phyloP scores from a whole-genome alignment of 2,329 filamentous ascomycete genomes.

The Phialocephala subalpina region DNA sequence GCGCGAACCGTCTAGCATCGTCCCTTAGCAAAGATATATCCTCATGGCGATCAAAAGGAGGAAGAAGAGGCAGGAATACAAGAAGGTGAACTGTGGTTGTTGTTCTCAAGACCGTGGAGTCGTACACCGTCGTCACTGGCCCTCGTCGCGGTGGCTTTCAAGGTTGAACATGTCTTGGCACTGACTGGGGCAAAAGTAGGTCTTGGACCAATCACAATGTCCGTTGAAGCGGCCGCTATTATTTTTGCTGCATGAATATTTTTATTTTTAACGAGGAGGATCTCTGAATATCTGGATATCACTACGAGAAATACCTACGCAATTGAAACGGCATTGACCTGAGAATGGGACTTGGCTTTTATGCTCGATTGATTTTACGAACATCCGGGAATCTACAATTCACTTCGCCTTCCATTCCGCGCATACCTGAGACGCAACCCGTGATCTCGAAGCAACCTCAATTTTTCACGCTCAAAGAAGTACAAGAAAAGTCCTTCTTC shows the following conservation, averaged over 20 bases:
- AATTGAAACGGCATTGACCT: not conserved
- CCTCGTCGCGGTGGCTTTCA: not conserved
- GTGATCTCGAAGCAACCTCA: constrained; percentile 1
- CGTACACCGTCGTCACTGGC: constrained; percentile 4
- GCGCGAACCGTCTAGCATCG: constrained; percentile 18
- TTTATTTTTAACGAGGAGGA: constrained; percentile 12
- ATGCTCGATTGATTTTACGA: not conserved
- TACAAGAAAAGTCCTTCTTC: not conserved
- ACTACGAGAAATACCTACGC: not conserved
- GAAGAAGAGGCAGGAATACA: not conserved
- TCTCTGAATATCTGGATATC: not conserved
- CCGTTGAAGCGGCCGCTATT: not conserved
- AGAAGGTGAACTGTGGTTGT: not conserved
- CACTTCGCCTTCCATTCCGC: not conserved
- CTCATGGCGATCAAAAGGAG: not conserved
- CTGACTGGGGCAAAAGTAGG: not conserved
- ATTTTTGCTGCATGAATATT: not conserved
- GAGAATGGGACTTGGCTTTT: not conserved
- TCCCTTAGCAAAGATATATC: constrained; percentile 22
- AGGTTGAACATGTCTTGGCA: not conserved
- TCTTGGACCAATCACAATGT: not conserved
- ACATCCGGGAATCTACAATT: not conserved
- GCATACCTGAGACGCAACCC: not conserved
- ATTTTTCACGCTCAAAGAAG: not conserved
- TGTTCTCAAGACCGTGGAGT: not conserved